Percentiles rank a stretch among this genome's conserved stretches.
Evolutionary conservation across 805 yeast species (phyloP).

Genomic region (Saturnispora bothae): DNA sequence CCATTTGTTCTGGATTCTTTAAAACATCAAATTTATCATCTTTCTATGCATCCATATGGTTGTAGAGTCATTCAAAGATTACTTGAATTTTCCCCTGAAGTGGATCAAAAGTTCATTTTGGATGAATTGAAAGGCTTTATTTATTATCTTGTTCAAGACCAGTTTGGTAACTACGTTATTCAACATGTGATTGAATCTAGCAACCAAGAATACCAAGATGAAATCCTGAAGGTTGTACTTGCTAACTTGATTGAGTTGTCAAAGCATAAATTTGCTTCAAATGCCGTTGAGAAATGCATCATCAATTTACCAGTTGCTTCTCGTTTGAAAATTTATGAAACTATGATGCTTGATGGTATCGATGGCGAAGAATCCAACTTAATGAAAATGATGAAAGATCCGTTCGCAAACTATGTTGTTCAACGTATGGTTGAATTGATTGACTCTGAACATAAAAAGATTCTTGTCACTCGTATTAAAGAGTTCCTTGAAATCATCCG

Average conservation of each 20-base stretch:
- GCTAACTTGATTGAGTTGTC: constrained; percentile 60
- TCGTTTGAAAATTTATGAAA: constrained; percentile 50
- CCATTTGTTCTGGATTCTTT: constrained; percentile 67
- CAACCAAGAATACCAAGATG: constrained; percentile 41
- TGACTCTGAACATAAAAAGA: constrained; percentile 54
- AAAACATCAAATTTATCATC: constrained; percentile 61
- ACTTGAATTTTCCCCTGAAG: constrained; percentile 61
- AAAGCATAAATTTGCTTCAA: constrained; percentile 95
- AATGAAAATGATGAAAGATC: constrained; percentile 93
- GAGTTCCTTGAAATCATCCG: constrained; percentile 70
- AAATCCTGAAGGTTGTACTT: constrained; percentile 40
- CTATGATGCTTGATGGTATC: constrained; percentile 46
- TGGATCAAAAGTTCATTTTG: constrained; percentile 59
- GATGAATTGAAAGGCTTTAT: constrained; percentile 63
- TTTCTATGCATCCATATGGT: constrained; percentile 94
- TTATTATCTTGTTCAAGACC: constrained; percentile 79
- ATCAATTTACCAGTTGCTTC: constrained; percentile 58
- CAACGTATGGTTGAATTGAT: constrained; percentile 86
- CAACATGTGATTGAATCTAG: constrained; percentile 91
- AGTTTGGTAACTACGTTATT: constrained; percentile 95
- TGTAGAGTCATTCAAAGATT: constrained; percentile 93
- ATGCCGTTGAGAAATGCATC: constrained; percentile 92
- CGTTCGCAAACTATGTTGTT: constrained; percentile 93
- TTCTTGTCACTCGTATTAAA: constrained; percentile 64
- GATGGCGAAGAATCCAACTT: constrained; percentile 61